Evolutionary conservation across 163 green algal genomes (phyloP).

Genomic region (Picocystis sp.): DNA sequence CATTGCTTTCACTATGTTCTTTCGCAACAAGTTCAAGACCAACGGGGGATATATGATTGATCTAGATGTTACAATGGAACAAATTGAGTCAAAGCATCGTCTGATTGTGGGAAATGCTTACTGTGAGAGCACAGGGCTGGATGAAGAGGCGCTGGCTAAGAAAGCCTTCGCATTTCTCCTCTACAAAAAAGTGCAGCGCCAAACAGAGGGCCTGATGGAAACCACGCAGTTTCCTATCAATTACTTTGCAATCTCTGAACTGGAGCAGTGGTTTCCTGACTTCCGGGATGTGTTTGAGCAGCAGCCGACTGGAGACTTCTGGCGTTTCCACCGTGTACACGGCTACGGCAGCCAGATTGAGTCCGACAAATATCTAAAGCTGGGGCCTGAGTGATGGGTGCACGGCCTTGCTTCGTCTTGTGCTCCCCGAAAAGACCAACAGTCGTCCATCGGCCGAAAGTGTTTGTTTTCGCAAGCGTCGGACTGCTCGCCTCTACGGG

Average conservation of each 20-base stretch:
- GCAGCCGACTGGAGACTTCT: constrained; percentile 18
- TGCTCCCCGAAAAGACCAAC: too few relatives aligned
- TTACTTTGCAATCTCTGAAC: constrained; percentile 55
- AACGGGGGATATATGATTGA: constrained; percentile 55
- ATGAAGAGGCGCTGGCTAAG: constrained; percentile 35
- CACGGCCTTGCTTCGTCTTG: too few relatives aligned
- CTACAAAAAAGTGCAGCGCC: constrained; percentile 30
- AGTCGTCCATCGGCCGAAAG: too few relatives aligned
- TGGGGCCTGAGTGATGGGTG: too few relatives aligned
- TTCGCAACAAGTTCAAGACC: constrained; percentile 22
- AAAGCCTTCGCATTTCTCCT: constrained; percentile 46
- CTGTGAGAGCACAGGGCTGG: constrained; percentile 34
- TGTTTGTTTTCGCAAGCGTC: too few relatives aligned
- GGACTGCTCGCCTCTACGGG: too few relatives aligned
- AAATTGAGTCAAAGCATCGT: constrained; percentile 40
- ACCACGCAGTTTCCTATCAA: constrained; percentile 59
- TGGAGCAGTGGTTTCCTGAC: constrained; percentile 52
- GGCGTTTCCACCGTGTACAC: constrained; percentile 34
- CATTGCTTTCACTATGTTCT: constrained; percentile 23
- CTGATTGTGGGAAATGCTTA: constrained; percentile 55
- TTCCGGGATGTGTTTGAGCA: constrained; percentile 28
- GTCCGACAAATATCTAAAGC: too few relatives aligned
- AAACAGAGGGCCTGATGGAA: constrained; percentile 54
- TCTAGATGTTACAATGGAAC: constrained; percentile 35
- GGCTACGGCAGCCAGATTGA: constrained; percentile 12